A percentile compares a stretch with the other conserved stretches of the same genome.
These are phyloP conservation scores for Crucihimalaya himalaica DNA, from an alignment of 345 rosid species.

Conservation along the genomic window DNA sequence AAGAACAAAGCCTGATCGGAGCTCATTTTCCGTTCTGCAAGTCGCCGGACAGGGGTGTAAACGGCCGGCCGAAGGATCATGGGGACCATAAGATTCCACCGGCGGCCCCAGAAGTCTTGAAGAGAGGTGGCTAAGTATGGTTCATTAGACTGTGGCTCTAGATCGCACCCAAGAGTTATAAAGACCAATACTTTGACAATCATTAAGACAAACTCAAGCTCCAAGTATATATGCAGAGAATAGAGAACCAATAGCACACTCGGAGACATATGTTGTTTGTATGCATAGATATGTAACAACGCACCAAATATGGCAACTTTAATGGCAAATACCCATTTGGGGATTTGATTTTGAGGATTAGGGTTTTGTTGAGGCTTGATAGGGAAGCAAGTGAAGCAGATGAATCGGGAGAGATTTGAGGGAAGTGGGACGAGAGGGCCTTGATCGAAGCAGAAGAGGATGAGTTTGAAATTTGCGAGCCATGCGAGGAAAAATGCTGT, in stretches of 20 bases:
- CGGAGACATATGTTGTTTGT: slow-evolving; percentile 2
- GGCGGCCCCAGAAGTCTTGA: slow-evolving; percentile 60
- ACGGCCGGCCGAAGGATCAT: slow-evolving; percentile 48
- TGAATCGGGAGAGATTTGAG: slow-evolving; percentile 27
- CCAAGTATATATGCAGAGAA: slow-evolving; percentile 36
- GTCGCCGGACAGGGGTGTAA: slow-evolving; percentile 37
- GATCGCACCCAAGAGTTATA: slow-evolving; percentile 31
- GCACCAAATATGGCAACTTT: slow-evolving; percentile 38
- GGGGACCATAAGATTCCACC: slow-evolving; percentile 60
- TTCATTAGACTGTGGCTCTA: slow-evolving; percentile 47
- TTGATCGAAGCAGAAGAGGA: slow-evolving; percentile 43
- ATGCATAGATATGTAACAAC: slow-evolving; percentile 1
- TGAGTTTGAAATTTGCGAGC: slow-evolving; percentile 48
- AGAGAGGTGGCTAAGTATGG: slow-evolving; percentile 59
- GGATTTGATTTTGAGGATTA: slow-evolving; percentile 12
- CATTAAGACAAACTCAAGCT: slow-evolving; percentile 42
- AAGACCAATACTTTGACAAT: slow-evolving; percentile 5
- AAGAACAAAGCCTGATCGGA: slow-evolving; percentile 8
- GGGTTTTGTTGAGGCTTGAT: slow-evolving; percentile 41
- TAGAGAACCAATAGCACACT: slow-evolving; percentile 9
- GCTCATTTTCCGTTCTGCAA: neutral
- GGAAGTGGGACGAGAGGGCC: slow-evolving; percentile 35
- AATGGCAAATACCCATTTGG: slow-evolving; percentile 35
- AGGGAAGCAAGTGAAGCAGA: slow-evolving; percentile 42
- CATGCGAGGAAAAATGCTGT: slow-evolving; percentile 40